Conservation (phyloP, 176 grass and related monocot genomes). For the Lolium rigidum region DNA sequence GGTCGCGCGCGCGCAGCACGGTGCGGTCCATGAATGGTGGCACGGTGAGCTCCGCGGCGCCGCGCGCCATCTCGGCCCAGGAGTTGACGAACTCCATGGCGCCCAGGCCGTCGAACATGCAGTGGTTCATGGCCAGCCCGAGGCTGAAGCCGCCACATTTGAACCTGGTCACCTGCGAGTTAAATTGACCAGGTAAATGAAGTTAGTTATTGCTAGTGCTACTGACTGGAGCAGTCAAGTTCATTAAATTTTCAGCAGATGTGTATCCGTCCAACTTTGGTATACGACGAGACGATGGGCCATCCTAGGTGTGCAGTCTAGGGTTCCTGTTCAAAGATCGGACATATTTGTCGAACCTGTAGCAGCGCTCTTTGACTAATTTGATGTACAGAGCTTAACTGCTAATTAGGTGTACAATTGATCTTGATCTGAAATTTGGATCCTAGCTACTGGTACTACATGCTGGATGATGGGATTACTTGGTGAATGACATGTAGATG, state of each 20-base stretch:
- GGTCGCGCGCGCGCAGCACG: conserved; percentile 57
- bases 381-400: background rate
- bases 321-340: too few relatives aligned
- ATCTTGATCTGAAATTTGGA: background rate
- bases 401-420: background rate
- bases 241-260: background rate
- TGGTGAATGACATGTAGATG: background rate
- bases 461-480: background rate
- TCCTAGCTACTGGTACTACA: background rate
- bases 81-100: conserved; percentile 99
- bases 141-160: conserved; percentile 82
- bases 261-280: too few relatives aligned
- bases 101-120: conserved; percentile 92
- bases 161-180: conserved; percentile 80
- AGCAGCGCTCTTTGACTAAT: background rate
- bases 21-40: conserved; percentile 78
- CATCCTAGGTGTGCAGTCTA: too few relatives aligned
- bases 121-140: conserved; percentile 87
- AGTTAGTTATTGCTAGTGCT: background rate
- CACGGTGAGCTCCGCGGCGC: conserved; percentile 59
- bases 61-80: conserved; percentile 88
- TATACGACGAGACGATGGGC: too few relatives aligned
- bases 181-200: background rate
- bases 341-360: too few relatives aligned
- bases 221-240: background rate